Conservation (phyloP, 116 monocot genomes). For the Trichopus zeylanicus region DNA sequence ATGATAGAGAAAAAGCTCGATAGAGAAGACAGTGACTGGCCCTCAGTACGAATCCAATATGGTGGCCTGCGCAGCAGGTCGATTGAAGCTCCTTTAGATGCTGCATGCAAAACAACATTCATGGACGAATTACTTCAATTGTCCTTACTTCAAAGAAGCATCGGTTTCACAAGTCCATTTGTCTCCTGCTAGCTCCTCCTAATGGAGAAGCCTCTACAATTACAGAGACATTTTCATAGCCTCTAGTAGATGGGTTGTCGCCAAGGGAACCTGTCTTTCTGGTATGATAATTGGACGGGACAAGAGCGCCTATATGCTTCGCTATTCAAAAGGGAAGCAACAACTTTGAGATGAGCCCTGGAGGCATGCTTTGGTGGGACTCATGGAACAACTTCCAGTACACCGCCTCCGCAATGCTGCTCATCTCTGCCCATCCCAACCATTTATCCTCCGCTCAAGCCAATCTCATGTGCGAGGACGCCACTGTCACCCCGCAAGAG, state of each 20-base stretch:
- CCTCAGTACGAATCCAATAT: too few species aligned
- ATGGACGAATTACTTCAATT: too few species aligned
- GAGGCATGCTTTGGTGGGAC: constrained; percentile 50
- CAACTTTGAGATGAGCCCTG: constrained; percentile 46
- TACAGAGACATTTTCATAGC: too few species aligned
- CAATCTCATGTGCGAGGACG: constrained; percentile 20
- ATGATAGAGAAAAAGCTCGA: constrained; percentile 17
- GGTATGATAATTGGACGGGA: too few species aligned
- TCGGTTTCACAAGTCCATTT: too few species aligned
- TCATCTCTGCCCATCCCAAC: constrained; percentile 38
- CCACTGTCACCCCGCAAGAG: constrained; percentile 4
- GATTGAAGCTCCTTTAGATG: too few species aligned
- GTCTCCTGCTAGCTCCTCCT: too few species aligned
- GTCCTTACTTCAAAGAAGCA: too few species aligned
- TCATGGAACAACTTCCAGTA: constrained; percentile 67
- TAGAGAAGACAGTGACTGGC: constrained; percentile 7
- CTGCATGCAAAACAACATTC: too few species aligned
- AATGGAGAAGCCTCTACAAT: too few species aligned
- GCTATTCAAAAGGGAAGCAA: constrained; percentile 45
- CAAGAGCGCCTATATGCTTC: constrained; percentile 42
- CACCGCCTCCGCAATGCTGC: constrained; percentile 45
- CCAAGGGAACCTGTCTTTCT: too few species aligned
- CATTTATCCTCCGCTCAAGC: constrained; percentile 21
- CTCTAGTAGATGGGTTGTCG: constrained; percentile 15
- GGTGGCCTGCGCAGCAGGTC: too few species aligned